Evolutionary conservation across 371 early-diverging fungal species (phyloP).

Genomic region (Actinomucor elegans): DNA sequence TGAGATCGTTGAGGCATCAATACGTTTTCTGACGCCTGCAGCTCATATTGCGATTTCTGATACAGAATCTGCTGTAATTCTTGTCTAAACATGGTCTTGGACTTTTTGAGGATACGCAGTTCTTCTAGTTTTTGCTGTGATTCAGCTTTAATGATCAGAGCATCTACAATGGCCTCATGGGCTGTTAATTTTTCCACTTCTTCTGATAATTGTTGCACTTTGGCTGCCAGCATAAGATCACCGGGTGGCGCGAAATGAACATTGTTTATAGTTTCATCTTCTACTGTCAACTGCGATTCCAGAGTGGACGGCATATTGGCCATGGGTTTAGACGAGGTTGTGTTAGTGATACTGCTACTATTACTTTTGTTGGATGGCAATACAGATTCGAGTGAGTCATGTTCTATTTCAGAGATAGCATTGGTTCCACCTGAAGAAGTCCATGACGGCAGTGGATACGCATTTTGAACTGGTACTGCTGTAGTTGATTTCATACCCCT

Average conservation of each 20-base stretch:
- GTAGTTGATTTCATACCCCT: slow-evolving; percentile 32
- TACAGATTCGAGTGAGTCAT: slow-evolving; percentile 26
- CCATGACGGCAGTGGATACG: slow-evolving; percentile 32
- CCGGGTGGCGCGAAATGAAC: slow-evolving; percentile 69
- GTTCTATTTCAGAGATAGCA: slow-evolving; percentile 32
- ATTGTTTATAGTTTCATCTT: slow-evolving; percentile 12
- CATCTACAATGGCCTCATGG: slow-evolving; percentile 68
- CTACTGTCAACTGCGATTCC: not conserved
- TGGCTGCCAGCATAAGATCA: slow-evolving; percentile 61
- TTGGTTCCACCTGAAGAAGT: slow-evolving; percentile 39
- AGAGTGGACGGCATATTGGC: not conserved
- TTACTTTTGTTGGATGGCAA: not conserved
- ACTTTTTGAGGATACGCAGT: slow-evolving; percentile 63
- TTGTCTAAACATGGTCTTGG: slow-evolving; percentile 55
- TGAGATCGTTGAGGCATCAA: slow-evolving; percentile 65
- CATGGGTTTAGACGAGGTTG: not conserved
- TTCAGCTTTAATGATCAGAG: slow-evolving; percentile 63
- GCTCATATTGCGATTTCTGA: slow-evolving; percentile 69
- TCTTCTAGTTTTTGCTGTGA: slow-evolving; percentile 48
- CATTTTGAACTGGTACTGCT: slow-evolving; percentile 41
- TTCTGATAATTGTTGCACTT: slow-evolving; percentile 51
- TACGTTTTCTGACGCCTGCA: slow-evolving; percentile 66
- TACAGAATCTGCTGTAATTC: slow-evolving; percentile 63
- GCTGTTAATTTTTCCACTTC: slow-evolving; percentile 62
- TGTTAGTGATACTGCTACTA: not conserved